phyloP scores from a whole-genome alignment of 768 basidiomycete genomes.

The Macrolepiota dolichaula region DNA sequence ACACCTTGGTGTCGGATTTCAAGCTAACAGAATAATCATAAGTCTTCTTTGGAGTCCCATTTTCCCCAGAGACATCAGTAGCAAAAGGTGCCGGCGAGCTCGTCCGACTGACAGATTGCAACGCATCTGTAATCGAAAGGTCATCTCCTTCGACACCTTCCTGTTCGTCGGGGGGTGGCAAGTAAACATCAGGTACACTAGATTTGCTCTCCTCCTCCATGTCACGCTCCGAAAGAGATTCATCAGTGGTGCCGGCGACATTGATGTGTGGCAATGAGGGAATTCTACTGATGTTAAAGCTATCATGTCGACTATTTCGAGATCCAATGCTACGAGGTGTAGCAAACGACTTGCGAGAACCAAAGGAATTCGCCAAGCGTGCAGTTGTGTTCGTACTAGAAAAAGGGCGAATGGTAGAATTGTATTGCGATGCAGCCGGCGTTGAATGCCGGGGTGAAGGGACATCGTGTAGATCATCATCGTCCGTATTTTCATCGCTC shows the following conservation, averaged over 20 bases:
- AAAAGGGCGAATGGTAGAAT: conserved; percentile 44
- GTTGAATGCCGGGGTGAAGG: conserved; percentile 65
- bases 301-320: conserved; percentile 34
- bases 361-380: conserved; percentile 47
- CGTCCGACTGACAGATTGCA: conserved; percentile 53
- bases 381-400: conserved; percentile 44
- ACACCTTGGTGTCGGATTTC: conserved; percentile 58
- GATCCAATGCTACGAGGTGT: conserved; percentile 29
- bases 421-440: conserved; percentile 49
- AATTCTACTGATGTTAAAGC: conserved; percentile 61
- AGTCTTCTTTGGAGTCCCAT: conserved; percentile 43
- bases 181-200: conserved; percentile 51
- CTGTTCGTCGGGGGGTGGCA: conserved; percentile 44
- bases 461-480: conserved; percentile 37
- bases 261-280: conserved; percentile 47
- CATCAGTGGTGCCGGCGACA: conserved; percentile 27
- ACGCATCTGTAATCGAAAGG: conserved; percentile 53
- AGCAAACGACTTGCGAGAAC: conserved; percentile 47
- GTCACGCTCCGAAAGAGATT: conserved; percentile 33
- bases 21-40: conserved; percentile 59
- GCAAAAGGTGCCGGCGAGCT: conserved; percentile 44
- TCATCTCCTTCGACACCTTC: conserved; percentile 35
- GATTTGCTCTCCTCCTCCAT: conserved; percentile 40
- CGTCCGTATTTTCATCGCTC: conserved; percentile 28
- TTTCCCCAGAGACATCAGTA: conserved; percentile 28